These are phyloP conservation scores for Hypoxylon sp. DNA, from an alignment of 2,329 filamentous ascomycete species.

Conservation along the genomic window DNA sequence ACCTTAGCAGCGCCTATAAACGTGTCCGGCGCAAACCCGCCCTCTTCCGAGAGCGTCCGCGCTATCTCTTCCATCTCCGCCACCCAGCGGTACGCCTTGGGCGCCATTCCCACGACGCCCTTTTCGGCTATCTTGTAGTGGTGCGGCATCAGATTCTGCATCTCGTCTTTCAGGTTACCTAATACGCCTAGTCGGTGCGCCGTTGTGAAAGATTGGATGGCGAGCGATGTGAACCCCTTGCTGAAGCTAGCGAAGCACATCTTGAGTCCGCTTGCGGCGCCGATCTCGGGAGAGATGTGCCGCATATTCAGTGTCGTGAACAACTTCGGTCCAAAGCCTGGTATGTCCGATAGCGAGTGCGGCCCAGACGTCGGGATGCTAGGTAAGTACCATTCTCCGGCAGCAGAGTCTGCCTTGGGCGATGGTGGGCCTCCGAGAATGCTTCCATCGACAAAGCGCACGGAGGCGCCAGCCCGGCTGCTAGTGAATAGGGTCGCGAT, in stretches of 20 bases:
- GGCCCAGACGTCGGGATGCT: constrained; percentile 67
- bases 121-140: constrained; percentile 63
- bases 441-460: constrained; percentile 70
- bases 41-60: constrained; percentile 74
- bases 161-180: constrained; percentile 68
- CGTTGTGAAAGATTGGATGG: constrained; percentile 79
- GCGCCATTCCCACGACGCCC: constrained; percentile 72
- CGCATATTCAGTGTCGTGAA: constrained; percentile 62
- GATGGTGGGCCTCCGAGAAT: constrained; percentile 70
- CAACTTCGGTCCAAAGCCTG: constrained; percentile 59
- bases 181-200: constrained; percentile 75
- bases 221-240: constrained; percentile 78
- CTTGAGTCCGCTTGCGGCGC: constrained; percentile 72
- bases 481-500: constrained; percentile 62
- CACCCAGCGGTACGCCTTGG: constrained; percentile 85
- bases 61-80: constrained; percentile 84
- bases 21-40: constrained; percentile 70
- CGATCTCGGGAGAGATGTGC: constrained; percentile 65
- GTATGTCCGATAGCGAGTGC: constrained; percentile 57
- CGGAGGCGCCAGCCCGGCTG: constrained; percentile 53
- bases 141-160: constrained; percentile 65
- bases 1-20: constrained; percentile 74
- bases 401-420: constrained; percentile 47
- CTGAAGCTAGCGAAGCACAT: constrained; percentile 75
- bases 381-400: constrained; percentile 57